Evolutionary conservation across 148 eudicot genomes (phyloP), one percentile per base, ranked within the genome.

Genomic region (Pouteria glomerata): DNA sequence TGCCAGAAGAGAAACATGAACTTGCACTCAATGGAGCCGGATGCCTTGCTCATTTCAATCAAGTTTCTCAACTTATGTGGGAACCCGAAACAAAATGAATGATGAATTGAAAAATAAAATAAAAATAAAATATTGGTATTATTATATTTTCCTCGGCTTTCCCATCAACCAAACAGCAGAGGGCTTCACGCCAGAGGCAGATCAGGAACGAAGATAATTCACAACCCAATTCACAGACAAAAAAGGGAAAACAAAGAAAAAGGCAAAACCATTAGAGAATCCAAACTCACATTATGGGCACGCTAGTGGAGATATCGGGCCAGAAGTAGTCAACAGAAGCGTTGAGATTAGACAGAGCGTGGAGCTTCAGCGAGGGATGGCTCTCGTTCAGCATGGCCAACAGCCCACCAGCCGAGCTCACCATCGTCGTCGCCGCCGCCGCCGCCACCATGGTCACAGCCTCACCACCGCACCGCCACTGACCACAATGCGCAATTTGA

Each of bases 231-330:
- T 24, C 58, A 55, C 55, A 23, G 7, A 55, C 27, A 55, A 8
- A 57, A 33, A 15, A 37, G 16, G 14, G 18, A n/a, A 19, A 14
- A 42, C 19, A 69, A 2, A 70, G 31, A 23, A 11, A 30, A 45
- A 34, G 0, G 14, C 15, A 63, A 15, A 37, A 62, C 18, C 3
- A 31, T 37, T 55, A 34, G 15, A 42, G 31, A 60, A 45, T 12
- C 34, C 6, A 19, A 29, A 50, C 33, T 59, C n/a, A 93, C 98
- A 93, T 88, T 51, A 76, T 82, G 29, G 96, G 90, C 1, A 92
- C 89, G 59, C 89, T 83, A 6, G 93, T 87, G 13, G 98, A 93
- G 85, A 93, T 92, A 87, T 90, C 98, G 1, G 93, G 98, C 98
- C 98, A 92, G 69, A 83, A 88, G 72, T 69, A 74, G 60, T 90